phyloP scores from a whole-genome alignment of 73 alveolate genomes.

The Paraurostyla sp. region DNA sequence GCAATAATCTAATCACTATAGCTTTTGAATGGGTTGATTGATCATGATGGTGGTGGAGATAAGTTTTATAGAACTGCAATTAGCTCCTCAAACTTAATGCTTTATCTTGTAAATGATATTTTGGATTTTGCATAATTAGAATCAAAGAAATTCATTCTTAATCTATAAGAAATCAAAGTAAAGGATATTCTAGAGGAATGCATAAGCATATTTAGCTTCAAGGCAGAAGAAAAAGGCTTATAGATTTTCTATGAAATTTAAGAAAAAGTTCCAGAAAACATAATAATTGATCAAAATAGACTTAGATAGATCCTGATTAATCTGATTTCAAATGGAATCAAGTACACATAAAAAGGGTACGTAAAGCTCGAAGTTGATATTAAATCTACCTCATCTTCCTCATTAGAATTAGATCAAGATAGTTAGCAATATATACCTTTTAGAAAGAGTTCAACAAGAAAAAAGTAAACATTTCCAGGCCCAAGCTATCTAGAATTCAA shows the following conservation, averaged over 20 bases:
- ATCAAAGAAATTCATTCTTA: not conserved
- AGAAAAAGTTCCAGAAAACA: not conserved
- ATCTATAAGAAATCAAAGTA: not conserved
- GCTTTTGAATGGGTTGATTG: not conserved
- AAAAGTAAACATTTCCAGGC: too few relatives aligned
- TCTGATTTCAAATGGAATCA: conserved; percentile 6
- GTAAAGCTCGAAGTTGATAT: not conserved
- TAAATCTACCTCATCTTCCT: too few relatives aligned
- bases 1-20: conserved; percentile 23
- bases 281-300: not conserved
- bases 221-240: conserved; percentile 30
- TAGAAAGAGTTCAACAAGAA: too few relatives aligned
- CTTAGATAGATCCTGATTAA: not conserved
- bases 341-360: not conserved
- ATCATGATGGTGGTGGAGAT: not conserved
- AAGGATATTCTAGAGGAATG: not conserved
- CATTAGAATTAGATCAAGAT: too few relatives aligned
- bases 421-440: too few relatives aligned
- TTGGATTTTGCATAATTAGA: conserved; percentile 41
- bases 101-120: conserved; percentile 25
- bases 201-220: not conserved
- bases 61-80: conserved; percentile 17
- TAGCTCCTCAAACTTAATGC: conserved; percentile 14
- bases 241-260: conserved; percentile 5
- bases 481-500: not conserved